Evolutionary conservation across 192 early-diverging fungal genomes (phyloP).

Genomic region (Coemansia sp.): DNA sequence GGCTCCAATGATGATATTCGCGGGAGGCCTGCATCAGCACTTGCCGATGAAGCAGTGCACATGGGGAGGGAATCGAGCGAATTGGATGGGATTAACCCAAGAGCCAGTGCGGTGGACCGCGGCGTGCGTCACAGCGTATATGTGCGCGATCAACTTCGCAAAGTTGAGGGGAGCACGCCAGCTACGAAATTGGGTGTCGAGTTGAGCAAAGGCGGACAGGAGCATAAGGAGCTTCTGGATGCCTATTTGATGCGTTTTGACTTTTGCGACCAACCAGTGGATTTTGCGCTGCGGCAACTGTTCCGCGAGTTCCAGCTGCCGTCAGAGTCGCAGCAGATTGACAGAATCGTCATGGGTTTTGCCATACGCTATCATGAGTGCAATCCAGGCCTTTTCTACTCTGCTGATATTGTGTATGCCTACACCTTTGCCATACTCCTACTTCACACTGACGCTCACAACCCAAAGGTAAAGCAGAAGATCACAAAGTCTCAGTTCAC

Average conservation of each 20-base stretch:
- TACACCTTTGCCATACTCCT: conserved; percentile 79
- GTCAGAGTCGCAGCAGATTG: conserved; percentile 82
- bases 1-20: background rate
- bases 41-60: conserved; percentile 2
- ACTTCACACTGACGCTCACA: conserved; percentile 86
- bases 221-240: conserved; percentile 58
- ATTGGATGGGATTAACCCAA: no score
- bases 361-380: conserved; percentile 67
- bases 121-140: conserved; percentile 26
- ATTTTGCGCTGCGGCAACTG: conserved; percentile 69
- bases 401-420: conserved; percentile 68
- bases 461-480: conserved; percentile 73
- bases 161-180: conserved; percentile 34
- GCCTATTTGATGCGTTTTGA: conserved; percentile 63
- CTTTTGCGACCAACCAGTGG: conserved; percentile 63
- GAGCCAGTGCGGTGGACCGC: background rate
- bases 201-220: conserved; percentile 57
- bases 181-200: conserved; percentile 54
- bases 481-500: conserved; percentile 83
- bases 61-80: background rate
- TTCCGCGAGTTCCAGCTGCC: conserved; percentile 72
- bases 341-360: conserved; percentile 74
- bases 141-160: conserved; percentile 36
- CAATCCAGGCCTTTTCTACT: conserved; percentile 64
- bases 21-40: background rate